Evolutionary conservation across 345 rosid genomes (phyloP), one percentile per base, ranked within the genome.

Genomic region (Raphanus raphanistrum): DNA sequence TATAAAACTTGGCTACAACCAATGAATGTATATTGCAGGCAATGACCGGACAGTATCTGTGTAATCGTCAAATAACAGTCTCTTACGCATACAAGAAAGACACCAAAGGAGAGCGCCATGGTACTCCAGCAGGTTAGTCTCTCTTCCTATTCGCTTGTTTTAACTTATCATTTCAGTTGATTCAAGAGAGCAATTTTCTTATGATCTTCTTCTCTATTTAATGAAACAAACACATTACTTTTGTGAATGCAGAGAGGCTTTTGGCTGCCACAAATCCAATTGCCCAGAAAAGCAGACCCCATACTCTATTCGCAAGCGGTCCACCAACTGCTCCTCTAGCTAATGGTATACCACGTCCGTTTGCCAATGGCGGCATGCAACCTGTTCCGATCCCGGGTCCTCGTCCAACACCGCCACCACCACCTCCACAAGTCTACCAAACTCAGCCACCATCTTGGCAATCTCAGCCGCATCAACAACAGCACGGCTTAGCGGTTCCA

Each of bases 41-140:
- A 60, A 95, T 95, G 98, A 93, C 86, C 69, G 99, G 98, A 13
- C 99, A 93, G 33, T 91, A 90, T 83, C 97, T 95, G 1, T 90
- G 98, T 85, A 95, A 95, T 76, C 92, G 96, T 57, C 97, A 93
- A 82, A 93, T 95, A 79, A 91, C 98, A 33, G 99, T 91, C 21
- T 95, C 99, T 3, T 92, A 95, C 72, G 99, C 98, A 4, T 92
- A 92, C 75, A 95, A 95, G 90, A 94, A 94, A 85, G 99, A 95
- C 82, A 90, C 99, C 8, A 95, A 94, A 84, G 98, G 99, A 80
- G 98, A 95, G 83, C 97, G 98, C 15, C 97, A 95, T 29, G 99
- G 98, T 58, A 92, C 99, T 57, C 97, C 97, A 32, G 98, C 97
- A 88, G 98, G 98, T 94, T 74, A 85, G 81, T 52, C 8, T 38